These are phyloP conservation scores for Acanthamoeba culbertsoni DNA, from an alignment of 208 protist species.

Conservation along the genomic window DNA sequence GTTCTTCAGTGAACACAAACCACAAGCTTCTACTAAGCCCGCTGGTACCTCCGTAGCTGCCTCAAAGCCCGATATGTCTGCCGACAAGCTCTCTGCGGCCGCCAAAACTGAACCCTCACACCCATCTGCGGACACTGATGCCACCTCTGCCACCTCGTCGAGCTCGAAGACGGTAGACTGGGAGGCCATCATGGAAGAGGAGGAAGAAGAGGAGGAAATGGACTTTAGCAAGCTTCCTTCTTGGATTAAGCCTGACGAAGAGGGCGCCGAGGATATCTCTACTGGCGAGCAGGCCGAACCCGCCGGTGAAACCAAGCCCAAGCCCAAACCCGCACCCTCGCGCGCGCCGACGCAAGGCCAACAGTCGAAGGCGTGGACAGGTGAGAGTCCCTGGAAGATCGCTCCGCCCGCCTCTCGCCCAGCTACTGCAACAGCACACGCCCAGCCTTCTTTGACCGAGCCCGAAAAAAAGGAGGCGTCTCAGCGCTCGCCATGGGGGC, in stretches of 20 bases:
- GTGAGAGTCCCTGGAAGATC: not conserved
- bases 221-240: conserved; percentile 20
- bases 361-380: not conserved
- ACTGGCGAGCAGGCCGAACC: not conserved
- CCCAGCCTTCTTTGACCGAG: not conserved
- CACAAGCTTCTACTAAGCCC: no score
- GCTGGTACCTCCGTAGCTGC: no score
- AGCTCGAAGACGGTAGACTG: not conserved
- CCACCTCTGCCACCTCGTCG: not conserved
- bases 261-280: not conserved
- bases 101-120: not conserved
- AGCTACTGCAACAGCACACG: not conserved
- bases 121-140: not conserved
- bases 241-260: not conserved
- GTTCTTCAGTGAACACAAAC: no score
- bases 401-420: not conserved
- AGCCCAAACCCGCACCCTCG: not conserved
- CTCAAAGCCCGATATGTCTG: no score
- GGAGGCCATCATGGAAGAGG: conserved; percentile 25
- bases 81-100: no score
- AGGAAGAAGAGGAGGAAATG: conserved; percentile 19
- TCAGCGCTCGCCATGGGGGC: not conserved
- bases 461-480: not conserved
- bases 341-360: not conserved
- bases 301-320: not conserved